These are phyloP conservation scores for Fusarium sp. DNA, from an alignment of 2,329 filamentous ascomycete genomes.

Conservation along the genomic window DNA sequence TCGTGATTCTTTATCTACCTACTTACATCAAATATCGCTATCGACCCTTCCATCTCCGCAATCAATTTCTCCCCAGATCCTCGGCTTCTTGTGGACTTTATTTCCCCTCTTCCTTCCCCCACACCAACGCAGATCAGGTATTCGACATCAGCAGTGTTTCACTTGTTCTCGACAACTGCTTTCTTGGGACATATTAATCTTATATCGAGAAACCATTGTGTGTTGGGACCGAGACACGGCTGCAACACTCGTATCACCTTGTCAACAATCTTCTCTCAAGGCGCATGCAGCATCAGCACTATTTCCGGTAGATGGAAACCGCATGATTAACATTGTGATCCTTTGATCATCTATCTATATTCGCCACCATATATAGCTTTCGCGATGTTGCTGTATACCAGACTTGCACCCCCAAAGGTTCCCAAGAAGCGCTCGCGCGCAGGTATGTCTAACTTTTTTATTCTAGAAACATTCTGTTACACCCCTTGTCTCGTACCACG, in stretches of 20 bases:
- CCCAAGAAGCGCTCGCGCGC: constrained; percentile 69
- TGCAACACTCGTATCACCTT: not conserved
- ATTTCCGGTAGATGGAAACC: constrained; percentile 32
- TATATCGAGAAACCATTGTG: not conserved
- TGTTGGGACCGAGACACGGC: not conserved
- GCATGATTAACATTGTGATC: constrained; percentile 38
- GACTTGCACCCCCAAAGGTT: constrained; percentile 66
- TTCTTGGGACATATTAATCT: constrained; percentile 5
- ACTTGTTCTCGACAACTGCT: constrained; percentile 13
- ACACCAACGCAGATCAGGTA: constrained; percentile 34
- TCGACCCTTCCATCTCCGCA: constrained; percentile 24
- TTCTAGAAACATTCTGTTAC: constrained; percentile 20
- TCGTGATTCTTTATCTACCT: constrained; percentile 10
- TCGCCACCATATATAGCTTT: constrained; percentile 33
- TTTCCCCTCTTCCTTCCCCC: constrained; percentile 32
- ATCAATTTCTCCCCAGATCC: constrained; percentile 33
- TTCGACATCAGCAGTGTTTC: constrained; percentile 13
- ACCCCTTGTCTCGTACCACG: constrained; percentile 7
- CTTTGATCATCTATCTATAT: constrained; percentile 39
- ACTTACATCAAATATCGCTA: constrained; percentile 23
- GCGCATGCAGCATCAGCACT: constrained; percentile 28
- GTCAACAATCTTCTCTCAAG: not conserved
- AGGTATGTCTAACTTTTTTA: constrained; percentile 26
- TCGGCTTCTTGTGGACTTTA: constrained; percentile 29
- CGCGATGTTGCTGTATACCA: constrained; percentile 69